A percentile compares a stretch with the other conserved stretches of the same genome.
Evolutionary conservation across 2,329 filamentous ascomycete species (phyloP).

Genomic region (Bipolaris zeicola): DNA sequence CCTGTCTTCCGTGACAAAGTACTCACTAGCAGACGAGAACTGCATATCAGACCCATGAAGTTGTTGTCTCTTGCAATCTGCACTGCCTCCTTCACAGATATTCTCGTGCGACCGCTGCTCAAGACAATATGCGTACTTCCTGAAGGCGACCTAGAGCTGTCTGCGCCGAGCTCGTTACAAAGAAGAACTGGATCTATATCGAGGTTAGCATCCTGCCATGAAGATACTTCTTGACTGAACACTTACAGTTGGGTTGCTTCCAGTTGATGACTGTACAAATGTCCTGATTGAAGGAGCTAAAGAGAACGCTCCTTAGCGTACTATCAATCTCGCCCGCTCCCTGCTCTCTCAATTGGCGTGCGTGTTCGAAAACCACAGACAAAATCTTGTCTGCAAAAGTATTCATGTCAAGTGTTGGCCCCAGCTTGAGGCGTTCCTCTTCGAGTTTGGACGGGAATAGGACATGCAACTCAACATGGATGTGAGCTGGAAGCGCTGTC

Average conservation of each 20-base stretch:
- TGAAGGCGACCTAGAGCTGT: slow-evolving; percentile 51
- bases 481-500: slow-evolving; percentile 71
- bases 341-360: slow-evolving; percentile 68
- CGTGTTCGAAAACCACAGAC: slow-evolving; percentile 88
- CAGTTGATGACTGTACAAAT: slow-evolving; percentile 95
- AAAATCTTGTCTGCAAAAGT: slow-evolving; percentile 82
- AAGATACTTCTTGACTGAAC: neutral
- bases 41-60: slow-evolving; percentile 96
- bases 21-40: slow-evolving; percentile 80
- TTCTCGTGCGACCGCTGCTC: slow-evolving; percentile 72
- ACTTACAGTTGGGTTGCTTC: slow-evolving; percentile 94
- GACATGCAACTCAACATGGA: slow-evolving; percentile 91
- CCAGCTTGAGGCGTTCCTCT: slow-evolving; percentile 71
- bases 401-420: slow-evolving; percentile 82
- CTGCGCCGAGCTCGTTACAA: slow-evolving; percentile 85
- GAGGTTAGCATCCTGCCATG: slow-evolving; percentile 15
- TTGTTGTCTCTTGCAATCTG: slow-evolving; percentile 94
- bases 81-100: slow-evolving; percentile 93
- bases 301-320: slow-evolving; percentile 83
- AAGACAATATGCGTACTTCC: slow-evolving; percentile 51
- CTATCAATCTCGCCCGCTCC: slow-evolving; percentile 62
- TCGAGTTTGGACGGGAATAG: slow-evolving; percentile 81
- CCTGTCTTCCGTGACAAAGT: neutral
- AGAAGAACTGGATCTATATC: slow-evolving; percentile 80
- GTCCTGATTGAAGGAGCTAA: slow-evolving; percentile 88